Conservation (phyloP, 306 rosid species). For the Medicago arabica region DNA sequence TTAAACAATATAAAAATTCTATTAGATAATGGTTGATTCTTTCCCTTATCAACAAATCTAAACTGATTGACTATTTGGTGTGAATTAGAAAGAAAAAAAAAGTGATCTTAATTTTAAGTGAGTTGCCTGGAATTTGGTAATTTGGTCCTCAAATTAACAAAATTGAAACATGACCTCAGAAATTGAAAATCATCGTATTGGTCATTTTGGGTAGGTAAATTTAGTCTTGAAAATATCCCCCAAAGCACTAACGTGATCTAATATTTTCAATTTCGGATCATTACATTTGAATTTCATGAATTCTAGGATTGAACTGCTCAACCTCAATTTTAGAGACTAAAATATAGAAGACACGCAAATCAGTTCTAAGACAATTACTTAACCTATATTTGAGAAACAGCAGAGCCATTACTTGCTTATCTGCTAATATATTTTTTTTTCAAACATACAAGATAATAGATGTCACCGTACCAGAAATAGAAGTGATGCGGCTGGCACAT, state of each 20-base stretch:
- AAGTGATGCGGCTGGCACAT: slow-evolving; percentile 94
- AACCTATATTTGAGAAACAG: neutral
- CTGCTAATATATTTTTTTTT: neutral
- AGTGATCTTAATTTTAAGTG: neutral
- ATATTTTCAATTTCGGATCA: neutral
- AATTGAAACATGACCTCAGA: neutral
- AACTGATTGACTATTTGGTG: neutral
- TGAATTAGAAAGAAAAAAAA: neutral
- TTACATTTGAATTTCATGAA: neutral
- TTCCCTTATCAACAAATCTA: slow-evolving; percentile 7
- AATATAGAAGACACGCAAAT: slow-evolving; percentile 1
- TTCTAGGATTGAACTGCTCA: neutral
- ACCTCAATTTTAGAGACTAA: neutral
- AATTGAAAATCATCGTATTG: neutral
- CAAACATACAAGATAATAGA: slow-evolving; percentile 62
- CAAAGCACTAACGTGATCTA: neutral
- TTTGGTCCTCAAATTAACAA: neutral
- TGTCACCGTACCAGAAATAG: slow-evolving; percentile 95
- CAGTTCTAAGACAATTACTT: neutral
- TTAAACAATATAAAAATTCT: neutral
- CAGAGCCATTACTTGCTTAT: slow-evolving; percentile 36
- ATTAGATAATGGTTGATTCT: slow-evolving; percentile 19
- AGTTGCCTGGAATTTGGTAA: neutral
- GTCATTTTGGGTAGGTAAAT: neutral
- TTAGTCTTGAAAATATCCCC: neutral